phyloP scores from a whole-genome alignment of 495 filamentous ascomycete species.

The Penicillium pancosmium region DNA sequence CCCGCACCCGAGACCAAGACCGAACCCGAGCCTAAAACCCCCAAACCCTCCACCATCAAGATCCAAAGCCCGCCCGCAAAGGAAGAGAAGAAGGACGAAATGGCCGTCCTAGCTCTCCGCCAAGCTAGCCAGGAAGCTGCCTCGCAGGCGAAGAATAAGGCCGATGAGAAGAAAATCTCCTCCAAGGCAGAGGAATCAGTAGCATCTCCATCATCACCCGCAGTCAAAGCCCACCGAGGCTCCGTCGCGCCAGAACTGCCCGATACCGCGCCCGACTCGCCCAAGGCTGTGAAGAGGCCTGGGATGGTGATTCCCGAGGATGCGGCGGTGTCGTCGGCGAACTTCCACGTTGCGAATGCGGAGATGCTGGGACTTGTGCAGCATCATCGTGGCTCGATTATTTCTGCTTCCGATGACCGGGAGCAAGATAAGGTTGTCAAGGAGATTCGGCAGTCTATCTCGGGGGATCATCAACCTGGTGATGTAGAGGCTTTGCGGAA shows the following conservation, averaged over 20 bases:
- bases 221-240: constrained; percentile 18
- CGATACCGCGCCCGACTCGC: constrained; percentile 34
- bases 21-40: constrained; percentile 29
- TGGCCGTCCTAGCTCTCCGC: constrained; percentile 57
- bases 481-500: constrained; percentile 30
- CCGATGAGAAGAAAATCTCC: constrained; percentile 25
- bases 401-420: constrained; percentile 39
- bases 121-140: constrained; percentile 74
- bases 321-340: constrained; percentile 48
- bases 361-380: constrained; percentile 42
- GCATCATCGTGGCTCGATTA: constrained; percentile 48
- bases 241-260: constrained; percentile 40
- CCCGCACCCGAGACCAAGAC: constrained; percentile 30
- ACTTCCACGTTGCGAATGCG: constrained; percentile 47
- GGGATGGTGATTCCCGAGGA: constrained; percentile 41
- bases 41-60: constrained; percentile 44
- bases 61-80: constrained; percentile 48
- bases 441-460: constrained; percentile 45
- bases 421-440: constrained; percentile 42
- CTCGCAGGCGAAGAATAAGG: constrained; percentile 54
- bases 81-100: constrained; percentile 34
- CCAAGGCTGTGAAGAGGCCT: constrained; percentile 34
- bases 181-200: constrained; percentile 11
- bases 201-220: constrained; percentile 3
- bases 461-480: constrained; percentile 22